Percentiles rank a stretch among this genome's conserved stretches.
Conservation (phyloP, 2,329 filamentous ascomycete genomes). For the Atkinsonella texensis region DNA sequence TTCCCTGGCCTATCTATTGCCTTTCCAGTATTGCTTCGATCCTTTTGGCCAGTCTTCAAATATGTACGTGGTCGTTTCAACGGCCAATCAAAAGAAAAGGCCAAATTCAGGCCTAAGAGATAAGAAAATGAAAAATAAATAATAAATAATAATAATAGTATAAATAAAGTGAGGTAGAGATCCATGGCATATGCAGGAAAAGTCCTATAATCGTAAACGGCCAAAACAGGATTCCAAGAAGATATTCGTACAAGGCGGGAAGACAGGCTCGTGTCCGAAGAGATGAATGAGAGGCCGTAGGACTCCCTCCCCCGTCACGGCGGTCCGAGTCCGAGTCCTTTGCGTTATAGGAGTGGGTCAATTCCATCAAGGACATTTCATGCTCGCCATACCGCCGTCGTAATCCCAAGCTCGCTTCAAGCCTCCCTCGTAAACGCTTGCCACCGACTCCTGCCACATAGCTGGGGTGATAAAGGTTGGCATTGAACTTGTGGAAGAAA, state of each 20-base stretch:
- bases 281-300: neutral
- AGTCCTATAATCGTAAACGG: neutral
- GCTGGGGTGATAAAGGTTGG: slow-evolving; percentile 54
- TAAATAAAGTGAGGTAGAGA: neutral
- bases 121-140: neutral
- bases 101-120: neutral
- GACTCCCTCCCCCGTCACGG: neutral
- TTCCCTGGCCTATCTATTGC: too few relatives aligned
- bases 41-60: too few relatives aligned
- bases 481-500: slow-evolving; percentile 38
- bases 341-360: neutral
- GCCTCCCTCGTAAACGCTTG: slow-evolving; percentile 54
- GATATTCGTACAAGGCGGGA: neutral
- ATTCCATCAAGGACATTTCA: slow-evolving; percentile 16
- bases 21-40: too few relatives aligned
- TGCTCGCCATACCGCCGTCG: slow-evolving; percentile 23
- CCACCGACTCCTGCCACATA: slow-evolving; percentile 64
- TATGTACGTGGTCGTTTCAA: too few relatives aligned
- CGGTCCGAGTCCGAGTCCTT: neutral
- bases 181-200: neutral
- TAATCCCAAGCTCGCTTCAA: slow-evolving; percentile 52
- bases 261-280: neutral
- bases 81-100: too few relatives aligned
- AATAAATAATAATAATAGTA: neutral
- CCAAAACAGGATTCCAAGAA: neutral